Base-by-base conservation (phyloP, 441 rosid genomes). In the Adansonia madagascariensis region DNA sequence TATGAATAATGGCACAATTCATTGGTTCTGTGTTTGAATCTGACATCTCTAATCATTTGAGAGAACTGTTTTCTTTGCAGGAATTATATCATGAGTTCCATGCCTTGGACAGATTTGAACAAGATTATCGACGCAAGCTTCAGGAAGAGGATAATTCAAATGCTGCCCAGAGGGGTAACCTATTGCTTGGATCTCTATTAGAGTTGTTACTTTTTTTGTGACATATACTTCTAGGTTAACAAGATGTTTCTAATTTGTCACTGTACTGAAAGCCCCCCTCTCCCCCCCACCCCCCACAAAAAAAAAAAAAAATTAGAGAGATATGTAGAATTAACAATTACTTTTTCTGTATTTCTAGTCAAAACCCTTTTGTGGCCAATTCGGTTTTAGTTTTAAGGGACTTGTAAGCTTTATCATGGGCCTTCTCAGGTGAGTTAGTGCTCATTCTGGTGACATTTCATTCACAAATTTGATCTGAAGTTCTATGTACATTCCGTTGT, bases 91-190 rank as follows among this genome's bases (percentile, higher is more conserved):
- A 97, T 72, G 99, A 97, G 80, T 84, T 91, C 83, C 98, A 97
- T 84, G 91, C 98, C 60, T 83, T 97, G 87, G 99, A 97, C 89
- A 91, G 98, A 87, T 93, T 94, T 85, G 98, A 95, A 80, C 99
- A 97, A 93, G 99, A 97, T 75, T 95, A 92, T 85, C 89, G 87
- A 71, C 98, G 94, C 62, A 94, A 90, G 89, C 90, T 93, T 84
- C 92, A 87, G 79, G 99, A 94, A 85, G 97, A 94, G 73, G 94
- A 90, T 80, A 93, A 83, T 79, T 86, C 95, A 77, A 89, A 84
- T 84, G 78, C 86, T 71, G 74, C 85, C 76, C 98, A 91, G 75
- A 90, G 90, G 88, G 98, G 99, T 94, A 74, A 75, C 35, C 75
- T 77, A 50, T 67, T 9, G 15, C 41, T 82, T 39, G 39, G 41